Evolutionary conservation across 1,284 basidiomycete genomes (phyloP), one percentile per base, ranked within the genome.

Genomic region (Marasmius fiardii): DNA sequence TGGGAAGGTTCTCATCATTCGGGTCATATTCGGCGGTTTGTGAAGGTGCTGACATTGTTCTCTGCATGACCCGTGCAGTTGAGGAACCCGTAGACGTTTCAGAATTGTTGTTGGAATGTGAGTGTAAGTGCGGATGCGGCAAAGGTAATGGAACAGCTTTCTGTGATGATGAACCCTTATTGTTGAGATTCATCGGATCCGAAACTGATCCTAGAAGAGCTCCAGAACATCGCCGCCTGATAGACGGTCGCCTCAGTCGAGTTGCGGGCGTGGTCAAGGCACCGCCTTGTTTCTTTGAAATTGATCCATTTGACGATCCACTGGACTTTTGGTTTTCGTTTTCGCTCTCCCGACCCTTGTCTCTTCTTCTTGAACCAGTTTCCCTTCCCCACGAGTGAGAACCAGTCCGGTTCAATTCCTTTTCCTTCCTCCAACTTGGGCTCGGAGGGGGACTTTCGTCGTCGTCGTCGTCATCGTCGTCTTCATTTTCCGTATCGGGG

Each of bases 1-100:
- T 90, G 0, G 91, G 92, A 0, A 93, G 76, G 67, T 91, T 92
- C 68, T 92, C 90, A 64, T 92, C 89, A 66, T 93, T 88, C 1
- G 76, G 75, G 5, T 86, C 63, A 68, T 92, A 75, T 20, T 70
- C 64, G 51, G 56, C 74, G 58, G 57, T 65, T 18, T 43, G 47
- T 12, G 28, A 48, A 26, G 56, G 52, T 16, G 52, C 52, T 10
- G 54, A 55, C 31, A 49, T 52, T 16, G 57, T 58, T 33, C 56
- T 45, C 12, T 57, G 56, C 56, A 57, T 57, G 8, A 43, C 16
- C 26, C 57, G 37, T 14, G 37, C 37, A 11, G 57, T 41, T 20
- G 37, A 43, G 7, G 39, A 18, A 18, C 47, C 48, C 34, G 33
- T 26, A 8, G 44, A 33, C 16, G 65, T 53, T n/a, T 65, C 54